A percentile compares a stretch with the other conserved stretches of the same genome.
phyloP scores from a whole-genome alignment of 208 protist species.

The Naegleria lovaniensis region DNA sequence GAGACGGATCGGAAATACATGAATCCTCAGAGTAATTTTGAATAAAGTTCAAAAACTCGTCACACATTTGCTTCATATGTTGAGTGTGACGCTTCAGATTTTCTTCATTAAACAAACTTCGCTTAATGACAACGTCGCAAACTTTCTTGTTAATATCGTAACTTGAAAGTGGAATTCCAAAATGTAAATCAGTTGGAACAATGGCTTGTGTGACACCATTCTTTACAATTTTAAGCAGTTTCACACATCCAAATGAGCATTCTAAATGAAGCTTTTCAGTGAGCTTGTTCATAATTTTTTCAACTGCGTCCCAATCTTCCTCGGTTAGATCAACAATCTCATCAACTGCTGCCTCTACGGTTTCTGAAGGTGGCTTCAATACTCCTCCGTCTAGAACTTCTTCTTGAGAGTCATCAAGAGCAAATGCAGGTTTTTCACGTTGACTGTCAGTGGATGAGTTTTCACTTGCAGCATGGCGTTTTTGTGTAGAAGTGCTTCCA shows the following conservation, averaged over 20 bases:
- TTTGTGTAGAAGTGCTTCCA: not conserved
- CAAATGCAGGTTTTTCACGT: not conserved
- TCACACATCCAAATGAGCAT: not conserved
- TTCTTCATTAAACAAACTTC: not conserved
- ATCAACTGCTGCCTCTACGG: not conserved
- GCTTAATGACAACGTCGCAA: not conserved
- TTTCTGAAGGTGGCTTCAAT: not conserved
- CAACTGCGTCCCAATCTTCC: not conserved
- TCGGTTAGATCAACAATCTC: not conserved
- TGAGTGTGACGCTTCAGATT: not conserved
- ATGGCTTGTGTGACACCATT: not conserved
- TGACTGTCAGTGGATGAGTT: no score
- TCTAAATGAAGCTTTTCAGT: not conserved
- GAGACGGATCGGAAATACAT: not conserved
- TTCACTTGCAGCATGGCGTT: not conserved
- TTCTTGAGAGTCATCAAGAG: not conserved
- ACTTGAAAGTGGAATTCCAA: conserved; percentile 8
- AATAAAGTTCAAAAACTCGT: not conserved
- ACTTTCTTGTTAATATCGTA: not conserved
- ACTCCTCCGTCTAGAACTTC: not conserved
- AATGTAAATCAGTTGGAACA: not conserved
- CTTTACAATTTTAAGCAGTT: not conserved
- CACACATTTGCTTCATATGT: conserved; percentile 21
- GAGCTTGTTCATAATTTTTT: not conserved
- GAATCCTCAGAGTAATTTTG: not conserved